phyloP scores from a whole-genome alignment of 352 stramenopile species.

The Sclerospora graminicola region DNA sequence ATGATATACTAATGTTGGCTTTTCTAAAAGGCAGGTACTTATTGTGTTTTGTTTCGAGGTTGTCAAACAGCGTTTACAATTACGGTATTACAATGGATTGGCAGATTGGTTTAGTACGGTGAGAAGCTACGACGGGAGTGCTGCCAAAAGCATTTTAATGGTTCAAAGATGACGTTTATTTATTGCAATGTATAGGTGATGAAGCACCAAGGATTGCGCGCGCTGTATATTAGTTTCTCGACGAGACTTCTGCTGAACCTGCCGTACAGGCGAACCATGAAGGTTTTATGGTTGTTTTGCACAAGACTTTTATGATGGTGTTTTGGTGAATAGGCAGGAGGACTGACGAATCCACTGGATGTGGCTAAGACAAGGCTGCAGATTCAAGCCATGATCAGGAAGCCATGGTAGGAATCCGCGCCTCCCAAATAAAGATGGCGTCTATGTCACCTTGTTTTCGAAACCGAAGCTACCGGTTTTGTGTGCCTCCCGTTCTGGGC shows the following conservation, averaged over 20 bases:
- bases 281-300: neutral
- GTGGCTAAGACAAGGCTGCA: slow-evolving; percentile 97
- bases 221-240: slow-evolving; percentile 93
- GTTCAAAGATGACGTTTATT: neutral
- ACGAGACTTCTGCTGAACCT: slow-evolving; percentile 98
- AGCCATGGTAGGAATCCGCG: slow-evolving; percentile 38
- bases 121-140: slow-evolving; percentile 9
- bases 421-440: slow-evolving; percentile 18
- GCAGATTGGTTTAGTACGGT: slow-evolving; percentile 83
- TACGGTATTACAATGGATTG: slow-evolving; percentile 95
- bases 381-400: slow-evolving; percentile 85
- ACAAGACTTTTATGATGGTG: slow-evolving; percentile 90
- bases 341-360: slow-evolving; percentile 95
- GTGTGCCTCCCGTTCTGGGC: slow-evolving; percentile 15
- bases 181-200: slow-evolving; percentile 38
- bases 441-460: slow-evolving; percentile 25
- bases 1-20: neutral
- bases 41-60: slow-evolving; percentile 40
- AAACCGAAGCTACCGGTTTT: slow-evolving; percentile 50
- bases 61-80: slow-evolving; percentile 98
- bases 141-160: neutral
- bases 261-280: slow-evolving; percentile 84
- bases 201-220: slow-evolving; percentile 57
- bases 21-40: too few species aligned
- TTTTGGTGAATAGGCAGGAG: slow-evolving; percentile 89